Evolutionary conservation across 75 land plant species (phyloP).

Genomic region (Pinus albicaulis): DNA sequence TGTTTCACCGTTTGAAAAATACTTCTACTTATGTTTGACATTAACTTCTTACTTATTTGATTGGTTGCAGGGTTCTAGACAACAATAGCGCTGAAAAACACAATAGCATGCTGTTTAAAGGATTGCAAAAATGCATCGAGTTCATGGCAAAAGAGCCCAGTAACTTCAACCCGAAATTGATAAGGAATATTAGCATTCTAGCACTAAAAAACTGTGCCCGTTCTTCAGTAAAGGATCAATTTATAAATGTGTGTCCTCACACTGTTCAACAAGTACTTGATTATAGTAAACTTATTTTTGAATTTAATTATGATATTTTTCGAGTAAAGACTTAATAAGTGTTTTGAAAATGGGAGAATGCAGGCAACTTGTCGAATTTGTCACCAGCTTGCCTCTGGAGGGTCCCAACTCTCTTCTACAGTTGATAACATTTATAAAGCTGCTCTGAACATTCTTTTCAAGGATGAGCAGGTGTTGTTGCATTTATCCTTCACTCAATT

Average conservation of each 20-base stretch:
- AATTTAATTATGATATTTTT: neutral
- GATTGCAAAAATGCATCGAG: neutral
- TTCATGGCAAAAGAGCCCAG: neutral
- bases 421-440: neutral
- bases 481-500: neutral
- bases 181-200: neutral
- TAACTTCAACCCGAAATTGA: neutral
- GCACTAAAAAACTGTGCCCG: neutral
- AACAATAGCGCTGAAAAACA: neutral
- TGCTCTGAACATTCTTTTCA: constrained; percentile 3
- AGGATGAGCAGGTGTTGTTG: neutral
- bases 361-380: constrained; percentile 7
- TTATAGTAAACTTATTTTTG: neutral
- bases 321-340: neutral
- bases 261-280: neutral
- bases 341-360: constrained; percentile 5
- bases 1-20: neutral
- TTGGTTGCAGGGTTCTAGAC: neutral
- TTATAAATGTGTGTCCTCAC: neutral
- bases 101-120: constrained; percentile 3
- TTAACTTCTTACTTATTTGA: neutral
- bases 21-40: neutral
- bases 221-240: constrained; percentile 1
- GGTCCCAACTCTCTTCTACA: neutral
- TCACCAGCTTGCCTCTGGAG: constrained; percentile 5